Base-by-base conservation (phyloP, 1,139 yeast species). In the Torulaspora pretoriensis region DNA sequence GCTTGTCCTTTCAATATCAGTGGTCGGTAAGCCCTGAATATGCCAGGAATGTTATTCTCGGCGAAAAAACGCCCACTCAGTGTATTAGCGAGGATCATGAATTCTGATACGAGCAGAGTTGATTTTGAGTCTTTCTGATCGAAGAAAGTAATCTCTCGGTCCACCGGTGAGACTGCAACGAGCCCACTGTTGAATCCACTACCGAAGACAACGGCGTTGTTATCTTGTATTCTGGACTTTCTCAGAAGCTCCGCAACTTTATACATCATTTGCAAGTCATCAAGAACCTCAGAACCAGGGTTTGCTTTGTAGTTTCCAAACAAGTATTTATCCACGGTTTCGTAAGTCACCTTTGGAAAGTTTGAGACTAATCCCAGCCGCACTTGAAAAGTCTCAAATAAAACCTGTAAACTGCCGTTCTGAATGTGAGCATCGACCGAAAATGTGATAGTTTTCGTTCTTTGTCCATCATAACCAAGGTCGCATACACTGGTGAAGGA, bases 51-150 rank as follows among this genome's bases (percentile, higher is more conserved):
- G 0, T 68, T 56, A 28, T 75, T 64, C 13, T 65, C 55, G 6
- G 52, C 34, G 10, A 84, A 78, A 55, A 70, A 78, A 1, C 61
- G 52, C 0, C 90, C 90, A 1, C 81, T 74, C 1, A 81, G 65
- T 25, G 74, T 69, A 61, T 89, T 89, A 1, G 94, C 87, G 38
- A 77, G 68, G 26, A 90, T 75, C 97, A 90, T 90, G 45, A 84
- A 65, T 60, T 89, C 95, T 0, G 92, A 76, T 2, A 90, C 97
- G 25, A 90, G 65, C 2, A 68, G 55, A 35, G 74, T 77, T 0
- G 89, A 79, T 39, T 66, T 62, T 0, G 68, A 59, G 9, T 55
- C 57, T 14, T 24, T 37, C 31, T 59, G 59, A 9, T 58, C 56
- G n/a, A 50, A 51, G 41, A 68, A 52, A 9, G 50, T 16, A 32